Percentiles rank a stretch among this genome's conserved stretches.
phyloP scores from a whole-genome alignment of 2,329 filamentous ascomycete genomes.

The Scopulariopsis brevicaulis region DNA sequence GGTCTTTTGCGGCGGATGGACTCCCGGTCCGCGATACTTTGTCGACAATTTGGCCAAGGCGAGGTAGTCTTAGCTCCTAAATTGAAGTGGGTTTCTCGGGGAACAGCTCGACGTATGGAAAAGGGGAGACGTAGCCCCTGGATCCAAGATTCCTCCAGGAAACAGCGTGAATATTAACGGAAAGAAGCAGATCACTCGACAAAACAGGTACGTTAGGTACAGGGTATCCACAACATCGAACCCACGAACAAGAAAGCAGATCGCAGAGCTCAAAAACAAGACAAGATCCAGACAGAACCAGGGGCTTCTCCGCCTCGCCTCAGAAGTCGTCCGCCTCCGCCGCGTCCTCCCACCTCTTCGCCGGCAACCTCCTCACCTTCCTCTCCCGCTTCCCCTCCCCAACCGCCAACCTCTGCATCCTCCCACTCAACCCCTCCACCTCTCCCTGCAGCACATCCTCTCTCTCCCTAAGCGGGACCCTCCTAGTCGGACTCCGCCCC shows the following conservation, averaged over 20 bases:
- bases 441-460: slow-evolving; percentile 25
- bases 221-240: slow-evolving; percentile 3
- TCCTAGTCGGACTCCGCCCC: slow-evolving; percentile 51
- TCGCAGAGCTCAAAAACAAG: background rate
- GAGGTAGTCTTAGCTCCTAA: background rate
- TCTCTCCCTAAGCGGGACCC: slow-evolving; percentile 41
- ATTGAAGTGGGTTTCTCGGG: background rate
- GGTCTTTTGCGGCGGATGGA: background rate
- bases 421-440: slow-evolving; percentile 22
- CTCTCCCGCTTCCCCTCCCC: slow-evolving; percentile 34
- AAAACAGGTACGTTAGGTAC: background rate
- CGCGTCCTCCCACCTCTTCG: slow-evolving; percentile 34
- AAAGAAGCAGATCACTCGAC: background rate
- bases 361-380: slow-evolving; percentile 37
- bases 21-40: background rate
- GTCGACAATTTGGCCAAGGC: background rate
- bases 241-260: background rate
- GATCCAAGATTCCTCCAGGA: background rate
- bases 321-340: background rate
- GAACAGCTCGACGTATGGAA: background rate
- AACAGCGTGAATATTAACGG: too few relatives aligned
- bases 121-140: background rate
- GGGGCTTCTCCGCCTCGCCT: background rate
- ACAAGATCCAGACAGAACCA: background rate
- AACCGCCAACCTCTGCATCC: slow-evolving; percentile 39